Percentiles rank a stretch among this genome's conserved stretches.
Conservation (phyloP, 139 green algal species). For the Medakamo hakoo region DNA sequence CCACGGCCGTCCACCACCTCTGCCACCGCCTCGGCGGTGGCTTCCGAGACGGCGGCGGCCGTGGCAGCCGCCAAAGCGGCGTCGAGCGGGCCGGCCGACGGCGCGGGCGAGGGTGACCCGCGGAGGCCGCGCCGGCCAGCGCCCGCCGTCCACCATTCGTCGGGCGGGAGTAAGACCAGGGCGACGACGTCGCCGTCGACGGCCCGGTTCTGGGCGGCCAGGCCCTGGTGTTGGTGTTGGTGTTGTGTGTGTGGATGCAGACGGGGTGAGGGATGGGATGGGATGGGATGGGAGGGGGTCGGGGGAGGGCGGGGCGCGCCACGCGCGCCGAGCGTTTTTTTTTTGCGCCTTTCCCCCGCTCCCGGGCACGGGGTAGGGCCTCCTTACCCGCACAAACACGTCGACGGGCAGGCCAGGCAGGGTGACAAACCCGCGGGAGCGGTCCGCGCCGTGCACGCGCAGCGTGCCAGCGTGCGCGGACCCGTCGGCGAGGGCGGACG, state of each 20-base stretch:
- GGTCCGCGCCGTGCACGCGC: constrained; percentile 8
- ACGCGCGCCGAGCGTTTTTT: not conserved
- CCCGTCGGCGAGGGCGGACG: not conserved
- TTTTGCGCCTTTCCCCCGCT: no score
- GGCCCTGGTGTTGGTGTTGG: constrained; percentile 2
- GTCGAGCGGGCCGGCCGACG: not conserved
- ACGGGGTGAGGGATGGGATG: no score
- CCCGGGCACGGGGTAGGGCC: constrained; percentile 5
- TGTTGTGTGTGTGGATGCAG: not conserved
- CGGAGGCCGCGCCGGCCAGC: not conserved
- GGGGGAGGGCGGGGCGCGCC: not conserved
- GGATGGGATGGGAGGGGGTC: not conserved
- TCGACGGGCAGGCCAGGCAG: constrained; percentile 45
- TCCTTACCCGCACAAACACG: constrained; percentile 21
- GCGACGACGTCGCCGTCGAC: constrained; percentile 74
- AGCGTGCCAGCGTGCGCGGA: not conserved
- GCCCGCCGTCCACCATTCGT: constrained; percentile 20
- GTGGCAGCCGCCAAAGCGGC: not conserved
- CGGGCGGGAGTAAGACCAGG: constrained; percentile 34
- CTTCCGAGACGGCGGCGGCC: not conserved
- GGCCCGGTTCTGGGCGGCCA: constrained; percentile 34
- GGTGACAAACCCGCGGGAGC: constrained; percentile 36
- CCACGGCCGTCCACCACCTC: not conserved
- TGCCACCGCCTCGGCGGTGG: not conserved
- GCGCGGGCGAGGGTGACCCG: not conserved